A percentile compares a stretch with the other conserved stretches of the same genome.
phyloP scores from a whole-genome alignment of 2,329 filamentous ascomycete genomes.

The Teratosphaeria pseudoeucalypti region DNA sequence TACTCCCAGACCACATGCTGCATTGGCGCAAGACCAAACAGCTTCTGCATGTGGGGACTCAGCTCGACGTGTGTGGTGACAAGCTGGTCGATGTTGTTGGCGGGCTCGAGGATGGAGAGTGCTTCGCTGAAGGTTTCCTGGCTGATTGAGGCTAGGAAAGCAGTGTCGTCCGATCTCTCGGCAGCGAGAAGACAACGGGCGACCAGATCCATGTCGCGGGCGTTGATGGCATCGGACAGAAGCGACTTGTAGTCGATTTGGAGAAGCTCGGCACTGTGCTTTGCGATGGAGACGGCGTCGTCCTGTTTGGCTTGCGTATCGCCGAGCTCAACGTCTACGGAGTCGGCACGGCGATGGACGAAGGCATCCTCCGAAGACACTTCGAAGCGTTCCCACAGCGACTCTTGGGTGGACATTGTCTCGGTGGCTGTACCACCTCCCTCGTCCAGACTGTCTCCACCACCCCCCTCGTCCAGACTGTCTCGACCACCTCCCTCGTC shows the following conservation, averaged over 20 bases:
- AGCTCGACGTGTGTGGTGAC: constrained; percentile 38
- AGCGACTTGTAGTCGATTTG: constrained; percentile 15
- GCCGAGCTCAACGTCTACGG: not conserved
- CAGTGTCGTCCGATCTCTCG: constrained; percentile 13
- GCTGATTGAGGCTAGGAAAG: constrained; percentile 35
- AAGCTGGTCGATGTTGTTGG: constrained; percentile 38
- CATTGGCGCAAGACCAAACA: constrained; percentile 32
- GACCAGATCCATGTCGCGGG: constrained; percentile 13
- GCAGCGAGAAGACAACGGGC: constrained; percentile 18
- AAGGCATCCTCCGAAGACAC: not conserved
- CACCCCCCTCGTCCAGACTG: not conserved
- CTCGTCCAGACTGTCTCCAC: not conserved
- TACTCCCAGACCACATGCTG: constrained; percentile 32
- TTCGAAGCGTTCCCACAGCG: constrained; percentile 1
- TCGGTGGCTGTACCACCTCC: too few species aligned
- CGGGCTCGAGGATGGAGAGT: constrained; percentile 51
- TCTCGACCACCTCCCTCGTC: not conserved
- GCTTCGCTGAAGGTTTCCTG: constrained; percentile 52
- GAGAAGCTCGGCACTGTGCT: constrained; percentile 7
- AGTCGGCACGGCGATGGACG: not conserved
- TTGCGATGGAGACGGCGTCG: not conserved
- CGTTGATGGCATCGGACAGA: constrained; percentile 13
- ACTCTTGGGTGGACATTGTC: not conserved
- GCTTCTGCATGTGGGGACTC: constrained; percentile 38
- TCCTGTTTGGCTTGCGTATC: not conserved